phyloP scores from a whole-genome alignment of 108 stramenopile species.

The Asterionellopsis glacialis region DNA sequence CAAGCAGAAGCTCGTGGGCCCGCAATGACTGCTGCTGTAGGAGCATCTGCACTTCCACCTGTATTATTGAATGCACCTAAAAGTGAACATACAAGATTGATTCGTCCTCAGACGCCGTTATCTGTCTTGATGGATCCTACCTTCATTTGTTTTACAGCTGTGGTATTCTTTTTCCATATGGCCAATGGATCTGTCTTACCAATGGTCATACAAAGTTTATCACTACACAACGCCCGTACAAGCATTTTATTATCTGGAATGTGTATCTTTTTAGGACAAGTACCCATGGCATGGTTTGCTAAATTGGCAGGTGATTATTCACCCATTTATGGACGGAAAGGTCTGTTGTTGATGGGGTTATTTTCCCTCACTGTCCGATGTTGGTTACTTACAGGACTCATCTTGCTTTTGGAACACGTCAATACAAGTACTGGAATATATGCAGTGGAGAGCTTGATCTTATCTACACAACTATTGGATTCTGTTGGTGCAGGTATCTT shows the following conservation, averaged over 20 bases:
- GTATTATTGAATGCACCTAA: background rate
- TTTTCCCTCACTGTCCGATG: slow-evolving; percentile 57
- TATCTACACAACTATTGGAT: slow-evolving; percentile 70
- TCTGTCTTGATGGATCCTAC: slow-evolving; percentile 50
- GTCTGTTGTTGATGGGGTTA: slow-evolving; percentile 47
- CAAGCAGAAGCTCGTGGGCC: background rate
- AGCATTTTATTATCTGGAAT: slow-evolving; percentile 63
- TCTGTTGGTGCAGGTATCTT: slow-evolving; percentile 69
- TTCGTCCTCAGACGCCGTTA: slow-evolving; percentile 39
- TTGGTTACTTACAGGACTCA: slow-evolving; percentile 40
- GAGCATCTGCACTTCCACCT: background rate
- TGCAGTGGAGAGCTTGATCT: slow-evolving; percentile 41
- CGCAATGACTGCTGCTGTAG: background rate
- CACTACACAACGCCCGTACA: slow-evolving; percentile 37
- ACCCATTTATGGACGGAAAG: slow-evolving; percentile 63
- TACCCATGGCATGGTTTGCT: slow-evolving; percentile 58
- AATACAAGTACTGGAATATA: slow-evolving; percentile 8
- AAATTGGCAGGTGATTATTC: slow-evolving; percentile 71
- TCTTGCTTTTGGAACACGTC: slow-evolving; percentile 25
- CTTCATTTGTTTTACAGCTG: slow-evolving; percentile 42
- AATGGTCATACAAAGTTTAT: slow-evolving; percentile 67
- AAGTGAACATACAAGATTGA: slow-evolving; percentile 3
- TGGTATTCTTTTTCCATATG: slow-evolving; percentile 63
- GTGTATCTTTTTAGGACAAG: slow-evolving; percentile 68
- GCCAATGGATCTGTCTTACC: slow-evolving; percentile 68